A percentile compares a stretch with the other conserved stretches of the same genome.
Evolutionary conservation across 331 rosid genomes (phyloP).

Genomic region (Acacia concinna): DNA sequence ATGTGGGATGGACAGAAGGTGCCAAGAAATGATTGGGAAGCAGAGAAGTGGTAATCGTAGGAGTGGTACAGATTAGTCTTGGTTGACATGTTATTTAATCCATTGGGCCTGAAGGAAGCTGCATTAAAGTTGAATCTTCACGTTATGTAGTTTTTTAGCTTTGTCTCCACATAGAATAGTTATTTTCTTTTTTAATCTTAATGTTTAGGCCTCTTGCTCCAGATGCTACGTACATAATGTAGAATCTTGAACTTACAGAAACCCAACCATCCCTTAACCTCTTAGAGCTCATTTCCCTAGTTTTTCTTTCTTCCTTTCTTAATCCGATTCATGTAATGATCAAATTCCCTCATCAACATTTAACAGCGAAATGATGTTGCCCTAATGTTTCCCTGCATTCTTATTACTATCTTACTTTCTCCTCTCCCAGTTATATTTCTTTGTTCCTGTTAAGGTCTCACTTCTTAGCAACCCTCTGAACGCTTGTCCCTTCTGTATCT

Average conservation of each 20-base stretch:
- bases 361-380: conserved; percentile 16
- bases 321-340: neutral
- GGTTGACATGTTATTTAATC: conserved; percentile 26
- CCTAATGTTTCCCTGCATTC: conserved; percentile 17
- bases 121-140: conserved; percentile 29
- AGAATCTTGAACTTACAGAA: conserved; percentile 39
- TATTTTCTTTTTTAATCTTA: conserved; percentile 28
- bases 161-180: conserved; percentile 28
- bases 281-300: conserved; percentile 7
- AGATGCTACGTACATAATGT: conserved; percentile 42
- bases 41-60: conserved; percentile 27
- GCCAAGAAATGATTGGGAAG: conserved; percentile 33
- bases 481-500: conserved; percentile 47
- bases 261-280: neutral
- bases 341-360: conserved; percentile 4
- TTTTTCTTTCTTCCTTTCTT: conserved; percentile 3
- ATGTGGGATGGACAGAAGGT: conserved; percentile 30
- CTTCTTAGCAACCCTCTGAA: conserved; percentile 39
- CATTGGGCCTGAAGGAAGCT: conserved; percentile 38
- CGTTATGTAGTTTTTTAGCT: conserved; percentile 27
- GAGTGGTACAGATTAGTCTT: conserved; percentile 36
- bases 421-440: conserved; percentile 19
- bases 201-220: conserved; percentile 28
- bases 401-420: conserved; percentile 12
- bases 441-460: conserved; percentile 33